These are phyloP conservation scores for Scheffersomyces cryptocercus DNA, from an alignment of 1,139 yeast species.

Conservation along the genomic window DNA sequence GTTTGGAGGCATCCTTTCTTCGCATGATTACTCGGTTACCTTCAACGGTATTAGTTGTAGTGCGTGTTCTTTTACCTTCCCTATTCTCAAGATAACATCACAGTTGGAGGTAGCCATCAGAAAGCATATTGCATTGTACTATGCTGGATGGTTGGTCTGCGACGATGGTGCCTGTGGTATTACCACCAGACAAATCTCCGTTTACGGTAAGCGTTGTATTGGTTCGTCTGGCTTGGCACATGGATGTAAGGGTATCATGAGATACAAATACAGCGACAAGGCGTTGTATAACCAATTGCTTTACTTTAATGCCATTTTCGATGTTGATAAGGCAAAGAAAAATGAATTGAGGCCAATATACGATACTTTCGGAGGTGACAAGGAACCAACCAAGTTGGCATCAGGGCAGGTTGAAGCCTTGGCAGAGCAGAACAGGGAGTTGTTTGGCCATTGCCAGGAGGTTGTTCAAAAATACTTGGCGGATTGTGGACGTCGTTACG, in stretches of 20 bases:
- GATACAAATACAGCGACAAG: conserved; percentile 74
- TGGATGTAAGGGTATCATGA: conserved; percentile 85
- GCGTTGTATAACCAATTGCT: conserved; percentile 84
- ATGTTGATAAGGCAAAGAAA: conserved; percentile 74
- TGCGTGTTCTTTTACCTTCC: conserved; percentile 54
- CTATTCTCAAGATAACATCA: conserved; percentile 57
- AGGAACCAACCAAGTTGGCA: conserved; percentile 42
- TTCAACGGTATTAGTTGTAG: conserved; percentile 73
- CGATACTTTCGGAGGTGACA: conserved; percentile 28
- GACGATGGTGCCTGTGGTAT: conserved; percentile 84
- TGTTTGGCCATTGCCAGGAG: conserved; percentile 57
- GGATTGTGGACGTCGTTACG: conserved; percentile 89
- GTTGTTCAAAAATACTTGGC: conserved; percentile 74
- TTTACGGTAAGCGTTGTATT: conserved; percentile 85
- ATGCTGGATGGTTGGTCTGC: conserved; percentile 83
- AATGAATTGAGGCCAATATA: conserved; percentile 52
- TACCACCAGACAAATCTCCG: conserved; percentile 82
- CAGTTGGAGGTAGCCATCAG: conserved; percentile 77
- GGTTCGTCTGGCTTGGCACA: conserved; percentile 60
- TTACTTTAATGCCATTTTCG: conserved; percentile 77
- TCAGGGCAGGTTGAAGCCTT: conserved; percentile 67
- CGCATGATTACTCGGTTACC: conserved; percentile 58
- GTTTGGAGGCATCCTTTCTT: conserved; percentile 74
- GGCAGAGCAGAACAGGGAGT: conserved; percentile 75
- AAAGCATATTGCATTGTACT: conserved; percentile 69